Evolutionary conservation across 352 stramenopile species (phyloP), one percentile per base, ranked within the genome.

Genomic region (Peronospora farinosa): DNA sequence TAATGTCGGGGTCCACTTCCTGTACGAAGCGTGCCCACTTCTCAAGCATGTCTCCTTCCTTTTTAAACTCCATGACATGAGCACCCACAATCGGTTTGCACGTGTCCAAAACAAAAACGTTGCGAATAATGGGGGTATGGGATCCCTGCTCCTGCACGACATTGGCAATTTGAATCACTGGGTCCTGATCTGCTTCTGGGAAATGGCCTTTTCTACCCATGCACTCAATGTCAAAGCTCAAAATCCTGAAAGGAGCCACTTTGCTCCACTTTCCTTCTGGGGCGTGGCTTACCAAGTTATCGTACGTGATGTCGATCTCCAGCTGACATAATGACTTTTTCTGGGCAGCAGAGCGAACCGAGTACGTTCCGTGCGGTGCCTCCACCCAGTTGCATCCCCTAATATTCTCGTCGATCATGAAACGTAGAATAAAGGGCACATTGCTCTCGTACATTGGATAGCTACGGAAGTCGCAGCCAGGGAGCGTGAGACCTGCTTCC

Each of bases 181-280:
- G 95, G 69, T 99, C 97, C 60, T 98, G 73, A 7, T 91, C 79
- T 0, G 79, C 79, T 38, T 91, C 86, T 13, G 86, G 86, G 45
- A 96, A 98, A 50, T 96, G 84, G 5, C 92, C 96, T 52, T 98
- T 98, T n/a, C 96, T 72, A 6, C 96, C 97, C 78, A 97, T 95
- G 68, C 97, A 99, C 74, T 99, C 97, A 60, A 99, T 99, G 78
- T 99, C 97, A 46, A 98, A 98, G 42, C 90, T 98, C 31, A 99
- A 71, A 60, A 99, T 96, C 35, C 97, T 88, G 40, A 99, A 84
- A 4, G 96, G 96, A 3, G 97, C 97, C 35, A 99, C 79, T 36
- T 97, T 97, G 44, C 86, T 92, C 96, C 96, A 99, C 61, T 97
- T 67, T 32, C 96, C 97, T 58, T 95, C 84, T 0, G 90, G 84